phyloP scores from a whole-genome alignment of 495 filamentous ascomycete genomes.

The Annulohypoxylon maeteangense region DNA sequence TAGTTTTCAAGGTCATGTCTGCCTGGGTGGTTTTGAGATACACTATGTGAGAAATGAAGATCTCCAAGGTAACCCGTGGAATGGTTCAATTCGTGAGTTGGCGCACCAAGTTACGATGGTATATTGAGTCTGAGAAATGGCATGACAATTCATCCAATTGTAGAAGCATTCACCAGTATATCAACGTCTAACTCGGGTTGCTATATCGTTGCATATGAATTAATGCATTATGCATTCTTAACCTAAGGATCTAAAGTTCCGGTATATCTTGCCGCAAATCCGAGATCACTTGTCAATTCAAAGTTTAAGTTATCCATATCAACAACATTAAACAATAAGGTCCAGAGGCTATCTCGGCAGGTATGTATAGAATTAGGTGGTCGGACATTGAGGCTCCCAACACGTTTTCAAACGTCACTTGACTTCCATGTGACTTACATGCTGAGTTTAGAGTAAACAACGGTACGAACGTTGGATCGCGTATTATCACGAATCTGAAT shows the following conservation, averaged over 20 bases:
- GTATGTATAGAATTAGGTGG: neutral
- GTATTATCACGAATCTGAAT: neutral
- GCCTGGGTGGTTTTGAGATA: neutral
- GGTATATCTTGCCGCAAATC: neutral
- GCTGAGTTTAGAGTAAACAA: slow-evolving; percentile 3
- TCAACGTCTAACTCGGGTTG: neutral
- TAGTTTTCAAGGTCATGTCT: no score
- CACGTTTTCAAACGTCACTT: slow-evolving; percentile 4
- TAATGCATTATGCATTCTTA: neutral
- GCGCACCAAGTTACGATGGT: neutral
- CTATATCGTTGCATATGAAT: neutral
- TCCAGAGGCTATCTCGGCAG: no score
- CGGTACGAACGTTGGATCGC: neutral
- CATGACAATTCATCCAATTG: neutral
- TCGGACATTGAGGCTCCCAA: slow-evolving; percentile 4
- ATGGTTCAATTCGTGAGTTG: neutral
- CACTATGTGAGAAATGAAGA: slow-evolving; percentile 7
- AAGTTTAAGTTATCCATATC: neutral
- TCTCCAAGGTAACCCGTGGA: neutral
- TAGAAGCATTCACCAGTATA: neutral
- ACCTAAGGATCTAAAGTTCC: neutral
- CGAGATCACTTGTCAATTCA: neutral
- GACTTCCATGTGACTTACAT: neutral
- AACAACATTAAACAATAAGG: neutral
- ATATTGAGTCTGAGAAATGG: neutral